Base-by-base conservation (phyloP, 148 eudicot species). In the Oxyria digyna region DNA sequence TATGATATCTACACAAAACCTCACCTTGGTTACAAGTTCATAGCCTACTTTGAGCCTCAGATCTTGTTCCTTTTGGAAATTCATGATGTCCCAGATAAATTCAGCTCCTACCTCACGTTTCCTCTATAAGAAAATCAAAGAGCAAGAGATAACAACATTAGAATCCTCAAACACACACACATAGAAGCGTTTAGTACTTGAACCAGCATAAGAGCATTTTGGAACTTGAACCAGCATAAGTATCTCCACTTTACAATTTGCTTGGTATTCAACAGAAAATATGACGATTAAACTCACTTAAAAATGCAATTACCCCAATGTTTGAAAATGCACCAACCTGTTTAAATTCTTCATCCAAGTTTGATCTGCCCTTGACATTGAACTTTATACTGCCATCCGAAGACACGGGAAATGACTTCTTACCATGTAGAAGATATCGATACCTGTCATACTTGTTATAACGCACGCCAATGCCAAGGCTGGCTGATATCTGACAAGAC, bases 1-100 rank as follows among this genome's bases (percentile, higher is more conserved):
- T 59, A 31, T 59, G 65, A 59, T 59, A 59, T 27, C 59, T 24
- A 33, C 45, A 37, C 31, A 62, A 27, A 43, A 62, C 46, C 38
- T 68, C 79, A 94, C 99, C 97, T 88, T 87, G 50, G 85, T 88
- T 57, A 78, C 4, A 11, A 88, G 62, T 78, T 94, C 89, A 74
- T 82, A 90, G 59, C 99, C 99, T 77, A 88, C 74, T 79, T 91
- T 94, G 70, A 94, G 67, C 79, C 97, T 80, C 75, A 94, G 63
- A 73, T 91, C 97, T 81, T 94, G 99, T 46, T 85, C 88, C 70
- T 80, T 85, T 69, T 87, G 91, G 69, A 94, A 87, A 78, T 94
- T 70, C 41, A 73, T 66, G 45, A 94, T 69, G 78, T 74, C 74
- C 89, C 89, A 87, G n/a, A 75, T 50, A 77, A 94, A 85, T 72